phyloP scores from a whole-genome alignment of 495 filamentous ascomycete genomes.

The Penicillium malachiteum region DNA sequence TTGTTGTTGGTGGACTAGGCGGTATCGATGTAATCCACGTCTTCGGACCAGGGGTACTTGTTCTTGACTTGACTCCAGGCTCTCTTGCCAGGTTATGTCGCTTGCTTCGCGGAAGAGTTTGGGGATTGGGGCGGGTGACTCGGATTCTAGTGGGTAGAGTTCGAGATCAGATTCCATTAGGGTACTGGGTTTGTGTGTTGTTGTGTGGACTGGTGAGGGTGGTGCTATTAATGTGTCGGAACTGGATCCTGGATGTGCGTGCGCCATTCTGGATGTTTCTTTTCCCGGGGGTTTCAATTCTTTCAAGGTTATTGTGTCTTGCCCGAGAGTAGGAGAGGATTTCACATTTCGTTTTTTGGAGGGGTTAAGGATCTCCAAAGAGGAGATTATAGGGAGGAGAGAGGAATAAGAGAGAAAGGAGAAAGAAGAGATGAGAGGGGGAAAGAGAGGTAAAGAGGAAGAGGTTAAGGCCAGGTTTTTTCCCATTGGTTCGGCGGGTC shows the following conservation, averaged over 20 bases:
- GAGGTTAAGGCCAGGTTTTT: neutral
- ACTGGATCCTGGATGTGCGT: constrained; percentile 6
- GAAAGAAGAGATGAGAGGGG: constrained; percentile 1
- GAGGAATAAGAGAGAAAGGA: constrained; percentile 6
- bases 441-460: neutral
- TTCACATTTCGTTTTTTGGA: no score
- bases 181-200: neutral
- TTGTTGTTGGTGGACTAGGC: constrained; percentile 30
- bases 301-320: no score
- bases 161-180: constrained; percentile 8
- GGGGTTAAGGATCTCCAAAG: neutral
- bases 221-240: constrained; percentile 21
- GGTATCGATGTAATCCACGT: constrained; percentile 15
- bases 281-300: no score
- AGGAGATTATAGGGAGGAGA: constrained; percentile 1
- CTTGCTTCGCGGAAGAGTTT: constrained; percentile 25
- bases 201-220: neutral
- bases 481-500: no score
- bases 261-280: constrained; percentile 8
- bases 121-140: constrained; percentile 7
- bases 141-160: constrained; percentile 6
- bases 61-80: constrained; percentile 12
- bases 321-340: no score
- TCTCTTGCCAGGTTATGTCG: constrained; percentile 22
- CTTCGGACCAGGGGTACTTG: constrained; percentile 25